A percentile compares a stretch with the other conserved stretches of the same genome.
These are phyloP conservation scores for Globisporangium cystogenes DNA, from an alignment of 352 stramenopile species.

Conservation along the genomic window DNA sequence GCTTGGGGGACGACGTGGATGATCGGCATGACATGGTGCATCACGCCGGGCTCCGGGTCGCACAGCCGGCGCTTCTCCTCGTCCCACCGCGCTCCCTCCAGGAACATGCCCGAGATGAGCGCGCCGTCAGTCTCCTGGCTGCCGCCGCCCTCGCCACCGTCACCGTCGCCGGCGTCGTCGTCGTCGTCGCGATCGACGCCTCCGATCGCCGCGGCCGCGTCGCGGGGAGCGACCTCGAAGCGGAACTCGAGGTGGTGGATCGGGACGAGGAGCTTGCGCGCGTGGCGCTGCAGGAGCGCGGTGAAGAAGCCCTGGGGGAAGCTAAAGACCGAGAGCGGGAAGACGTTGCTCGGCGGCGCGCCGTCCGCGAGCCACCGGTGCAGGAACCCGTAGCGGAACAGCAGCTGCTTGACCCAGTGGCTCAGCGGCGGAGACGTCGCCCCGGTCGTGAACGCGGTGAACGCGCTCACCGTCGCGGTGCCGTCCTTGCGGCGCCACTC, in stretches of 20 bases:
- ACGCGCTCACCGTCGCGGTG: slow-evolving; percentile 10
- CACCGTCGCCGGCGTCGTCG: not conserved
- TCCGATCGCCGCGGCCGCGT: too few species aligned
- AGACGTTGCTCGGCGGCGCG: slow-evolving; percentile 21
- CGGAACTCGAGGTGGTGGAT: slow-evolving; percentile 79
- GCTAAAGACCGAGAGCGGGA: slow-evolving; percentile 59
- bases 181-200: slow-evolving; percentile 13
- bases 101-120: slow-evolving; percentile 55
- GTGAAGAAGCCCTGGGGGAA: slow-evolving; percentile 81
- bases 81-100: slow-evolving; percentile 72
- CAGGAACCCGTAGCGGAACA: slow-evolving; percentile 54
- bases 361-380: slow-evolving; percentile 35
- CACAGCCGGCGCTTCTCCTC: slow-evolving; percentile 42
- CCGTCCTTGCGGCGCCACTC: slow-evolving; percentile 49
- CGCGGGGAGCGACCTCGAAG: slow-evolving; percentile 50
- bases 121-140: slow-evolving; percentile 24
- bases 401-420: slow-evolving; percentile 51
- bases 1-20: slow-evolving; percentile 79
- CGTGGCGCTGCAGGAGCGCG: slow-evolving; percentile 65
- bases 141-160: too few species aligned
- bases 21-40: slow-evolving; percentile 72
- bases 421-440: slow-evolving; percentile 18
- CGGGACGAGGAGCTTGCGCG: slow-evolving; percentile 52
- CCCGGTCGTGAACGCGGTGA: slow-evolving; percentile 8
- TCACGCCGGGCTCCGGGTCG: slow-evolving; percentile 42